These are phyloP conservation scores for Aspergillus oerlinghausenensis DNA, from an alignment of 2,329 filamentous ascomycete species.

Conservation along the genomic window DNA sequence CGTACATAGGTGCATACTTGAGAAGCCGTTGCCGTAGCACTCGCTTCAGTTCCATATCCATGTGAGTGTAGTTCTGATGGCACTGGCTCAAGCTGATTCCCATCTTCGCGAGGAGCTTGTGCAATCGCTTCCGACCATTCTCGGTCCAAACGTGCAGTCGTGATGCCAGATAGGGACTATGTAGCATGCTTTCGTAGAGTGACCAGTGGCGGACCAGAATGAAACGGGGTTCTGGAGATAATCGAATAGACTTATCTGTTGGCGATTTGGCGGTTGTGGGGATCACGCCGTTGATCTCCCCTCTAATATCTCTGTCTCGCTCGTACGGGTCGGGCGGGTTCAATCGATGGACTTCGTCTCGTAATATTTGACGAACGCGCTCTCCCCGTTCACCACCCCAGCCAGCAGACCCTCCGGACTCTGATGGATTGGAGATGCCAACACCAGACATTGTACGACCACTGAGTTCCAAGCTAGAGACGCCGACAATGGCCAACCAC, in stretches of 20 bases:
- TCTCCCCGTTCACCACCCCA: constrained; percentile 81
- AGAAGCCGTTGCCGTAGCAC: constrained; percentile 78
- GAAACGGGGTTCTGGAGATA: constrained; percentile 91
- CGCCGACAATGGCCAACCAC: constrained; percentile 91
- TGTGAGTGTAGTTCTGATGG: constrained; percentile 93
- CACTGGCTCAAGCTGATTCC: constrained; percentile 90
- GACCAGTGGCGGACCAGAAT: constrained; percentile 94
- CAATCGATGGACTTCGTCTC: constrained; percentile 88
- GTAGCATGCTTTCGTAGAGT: constrained; percentile 96
- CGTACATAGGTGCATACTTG: constrained; percentile 89
- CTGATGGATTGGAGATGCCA: constrained; percentile 55
- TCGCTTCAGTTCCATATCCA: constrained; percentile 96
- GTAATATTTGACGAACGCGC: constrained; percentile 75
- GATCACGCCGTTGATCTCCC: constrained; percentile 73
- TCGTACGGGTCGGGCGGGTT: constrained; percentile 69
- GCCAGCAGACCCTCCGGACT: constrained; percentile 55
- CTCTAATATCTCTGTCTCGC: constrained; percentile 56
- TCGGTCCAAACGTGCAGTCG: constrained; percentile 94
- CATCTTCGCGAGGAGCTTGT: constrained; percentile 97
- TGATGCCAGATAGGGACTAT: constrained; percentile 90
- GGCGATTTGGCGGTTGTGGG: constrained; percentile 83
- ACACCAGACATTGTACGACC: constrained; percentile 79
- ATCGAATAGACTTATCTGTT: constrained; percentile 83
- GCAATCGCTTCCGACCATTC: constrained; percentile 75
- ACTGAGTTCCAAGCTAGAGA: constrained; percentile 89